phyloP scores from a whole-genome alignment of 2,329 filamentous ascomycete genomes.

The Penicillium janthinellum region DNA sequence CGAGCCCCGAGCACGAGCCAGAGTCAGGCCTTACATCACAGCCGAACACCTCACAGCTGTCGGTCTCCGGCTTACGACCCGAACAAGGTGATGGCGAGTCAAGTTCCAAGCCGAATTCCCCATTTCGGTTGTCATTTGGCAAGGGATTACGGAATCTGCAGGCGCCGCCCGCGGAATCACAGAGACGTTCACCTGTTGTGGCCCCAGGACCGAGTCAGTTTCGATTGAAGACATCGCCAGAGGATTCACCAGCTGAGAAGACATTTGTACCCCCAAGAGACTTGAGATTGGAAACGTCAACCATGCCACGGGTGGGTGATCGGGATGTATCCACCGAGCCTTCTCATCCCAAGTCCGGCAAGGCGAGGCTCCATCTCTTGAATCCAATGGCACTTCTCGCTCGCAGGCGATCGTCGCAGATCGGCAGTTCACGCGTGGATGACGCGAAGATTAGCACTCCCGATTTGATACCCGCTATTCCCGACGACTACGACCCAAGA shows the following conservation, averaged over 20 bases:
- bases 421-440: constrained; percentile 51
- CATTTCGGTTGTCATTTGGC: constrained; percentile 40
- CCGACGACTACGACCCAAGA: constrained; percentile 64
- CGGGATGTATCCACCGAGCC: constrained; percentile 33
- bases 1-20: constrained; percentile 32
- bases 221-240: constrained; percentile 34
- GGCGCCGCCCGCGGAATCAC: constrained; percentile 25
- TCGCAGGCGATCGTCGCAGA: constrained; percentile 58
- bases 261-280: constrained; percentile 27
- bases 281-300: constrained; percentile 26
- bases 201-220: constrained; percentile 29
- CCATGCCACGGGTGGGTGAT: constrained; percentile 29
- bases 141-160: constrained; percentile 31
- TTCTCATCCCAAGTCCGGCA: constrained; percentile 41
- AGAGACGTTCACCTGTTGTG: constrained; percentile 34
- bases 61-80: constrained; percentile 21
- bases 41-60: constrained; percentile 32
- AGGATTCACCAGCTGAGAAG: constrained; percentile 30
- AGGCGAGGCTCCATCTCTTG: constrained; percentile 57
- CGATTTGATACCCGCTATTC: constrained; percentile 54
- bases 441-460: constrained; percentile 54
- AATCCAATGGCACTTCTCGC: constrained; percentile 65
- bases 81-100: constrained; percentile 33
- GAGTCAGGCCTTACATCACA: constrained; percentile 27
- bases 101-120: constrained; percentile 36